Base-by-base conservation (phyloP, 169 alveolate species). In the Babesia bigemina region DNA sequence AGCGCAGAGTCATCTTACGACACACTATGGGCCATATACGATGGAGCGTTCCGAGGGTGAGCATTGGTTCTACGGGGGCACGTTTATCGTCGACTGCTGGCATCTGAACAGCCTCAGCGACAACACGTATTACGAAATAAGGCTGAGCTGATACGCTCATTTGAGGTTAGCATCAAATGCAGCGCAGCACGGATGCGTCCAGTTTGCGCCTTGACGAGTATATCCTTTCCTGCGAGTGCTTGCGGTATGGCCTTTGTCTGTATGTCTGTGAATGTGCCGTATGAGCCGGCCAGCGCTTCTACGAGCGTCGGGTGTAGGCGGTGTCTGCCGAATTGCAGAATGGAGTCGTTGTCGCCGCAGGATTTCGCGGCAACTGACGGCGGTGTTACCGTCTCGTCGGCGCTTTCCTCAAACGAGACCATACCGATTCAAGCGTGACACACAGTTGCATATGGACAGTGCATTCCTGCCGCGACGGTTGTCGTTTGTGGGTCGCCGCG, bases 221-320 rank as follows among this genome's bases (percentile, higher is more conserved):
- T 88, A 67, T 88, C 93, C 74, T 56, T 63, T 17, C 93, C 93
- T 19, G 83, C 44, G 24, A 88, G 75, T 28, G 85, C 65, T 39
- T 65, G 42, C 36, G 92, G 92, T 22, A 88, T 74, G 14, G 92
- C 84, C 70, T 33, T 33, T 6, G 6, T n/a, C 39, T 33, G 39
- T 33, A 33, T 33, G 39, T 33, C 39, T 2, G 39, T 33, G 6
- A 33, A n/a, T n/a, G n/a, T n/a, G n/a, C n/a, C n/a, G n/a, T n/a
- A n/a, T n/a, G n/a, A n/a, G n/a, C n/a, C n/a, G 14, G 74, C 26
- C 44, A 79, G 21, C 24, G 62, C 24, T 52, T 79, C 87, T 39
- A 79, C 19, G 19, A 79, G 75, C 24, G 75, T 70, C 19, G 87
- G 67, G 24, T 79, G 70, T n/a, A 79, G 59, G 53, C 70, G 70